These are phyloP conservation scores for Solanum pinnatisectum DNA, from an alignment of 257 asterid genomes.

Conservation along the genomic window DNA sequence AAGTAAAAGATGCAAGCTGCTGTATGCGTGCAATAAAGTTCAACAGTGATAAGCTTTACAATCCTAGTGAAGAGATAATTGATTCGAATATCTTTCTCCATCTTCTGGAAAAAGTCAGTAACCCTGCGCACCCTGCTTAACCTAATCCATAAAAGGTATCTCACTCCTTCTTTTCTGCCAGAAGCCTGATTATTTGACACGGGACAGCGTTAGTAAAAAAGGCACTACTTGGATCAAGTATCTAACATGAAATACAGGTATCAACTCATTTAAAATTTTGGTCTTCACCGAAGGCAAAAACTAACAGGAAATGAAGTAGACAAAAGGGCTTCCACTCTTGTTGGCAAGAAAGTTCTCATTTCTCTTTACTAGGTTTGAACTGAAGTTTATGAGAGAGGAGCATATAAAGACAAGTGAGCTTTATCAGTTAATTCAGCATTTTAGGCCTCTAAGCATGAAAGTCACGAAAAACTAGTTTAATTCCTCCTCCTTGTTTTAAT, in stretches of 20 bases:
- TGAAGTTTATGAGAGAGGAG: not conserved
- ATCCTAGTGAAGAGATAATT: slow-evolving; percentile 82
- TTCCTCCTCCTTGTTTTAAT: not conserved
- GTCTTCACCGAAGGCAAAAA: not conserved
- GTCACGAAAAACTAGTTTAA: not conserved
- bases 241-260: not conserved
- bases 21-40: slow-evolving; percentile 88
- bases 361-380: not conserved
- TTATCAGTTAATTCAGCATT: not conserved
- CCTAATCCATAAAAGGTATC: slow-evolving; percentile 81
- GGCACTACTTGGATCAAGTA: not conserved
- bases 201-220: not conserved
- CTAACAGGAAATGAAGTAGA: not conserved
- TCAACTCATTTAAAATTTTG: not conserved
- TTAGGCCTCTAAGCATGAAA: not conserved
- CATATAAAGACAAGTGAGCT: not conserved
- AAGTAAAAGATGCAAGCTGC: slow-evolving; percentile 97
- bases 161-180: slow-evolving; percentile 64
- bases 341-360: not conserved
- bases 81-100: slow-evolving; percentile 91
- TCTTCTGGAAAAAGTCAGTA: slow-evolving; percentile 40
- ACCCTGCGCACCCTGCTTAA: slow-evolving; percentile 72
- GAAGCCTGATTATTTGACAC: slow-evolving; percentile 26
- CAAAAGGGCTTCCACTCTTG: not conserved
- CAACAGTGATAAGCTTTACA: slow-evolving; percentile 67